Percentiles rank a stretch among this genome's conserved stretches.
These are phyloP conservation scores for Ceratocystis huliohia DNA, from an alignment of 2,329 filamentous ascomycete genomes.

Conservation along the genomic window DNA sequence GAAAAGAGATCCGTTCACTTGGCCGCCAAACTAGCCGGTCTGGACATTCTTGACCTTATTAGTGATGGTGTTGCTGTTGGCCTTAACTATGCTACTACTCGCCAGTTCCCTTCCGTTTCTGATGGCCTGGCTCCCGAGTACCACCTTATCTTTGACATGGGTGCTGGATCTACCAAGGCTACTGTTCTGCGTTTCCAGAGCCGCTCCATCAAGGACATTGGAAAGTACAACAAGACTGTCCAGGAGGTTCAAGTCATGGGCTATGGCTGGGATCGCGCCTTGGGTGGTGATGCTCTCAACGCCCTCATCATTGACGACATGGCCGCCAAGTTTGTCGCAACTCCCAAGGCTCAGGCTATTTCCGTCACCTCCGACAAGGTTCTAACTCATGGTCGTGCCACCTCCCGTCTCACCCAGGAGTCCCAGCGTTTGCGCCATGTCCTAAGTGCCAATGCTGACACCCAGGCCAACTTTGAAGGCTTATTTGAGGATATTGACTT, in stretches of 20 bases:
- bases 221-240: conserved; percentile 89
- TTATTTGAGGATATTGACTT: conserved; percentile 89
- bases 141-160: conserved; percentile 95
- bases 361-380: conserved; percentile 51
- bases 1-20: conserved; percentile 78
- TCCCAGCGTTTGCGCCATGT: conserved; percentile 78
- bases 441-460: conserved; percentile 82
- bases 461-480: conserved; percentile 68
- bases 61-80: conserved; percentile 87
- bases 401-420: conserved; percentile 87
- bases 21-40: conserved; percentile 74
- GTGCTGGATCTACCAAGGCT: conserved; percentile 83
- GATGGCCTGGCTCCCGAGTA: conserved; percentile 79
- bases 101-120: conserved; percentile 74
- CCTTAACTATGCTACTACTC: conserved; percentile 83
- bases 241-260: conserved; percentile 89
- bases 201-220: conserved; percentile 76
- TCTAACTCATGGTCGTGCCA: conserved; percentile 64
- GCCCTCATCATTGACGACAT: conserved; percentile 81
- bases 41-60: conserved; percentile 73
- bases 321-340: conserved; percentile 62
- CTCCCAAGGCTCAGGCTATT: conserved; percentile 52
- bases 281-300: conserved; percentile 85
- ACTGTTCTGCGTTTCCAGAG: conserved; percentile 84
- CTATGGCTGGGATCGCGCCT: conserved; percentile 73